phyloP scores from a whole-genome alignment of 73 alveolate species.

The Symbiodinium natans region DNA sequence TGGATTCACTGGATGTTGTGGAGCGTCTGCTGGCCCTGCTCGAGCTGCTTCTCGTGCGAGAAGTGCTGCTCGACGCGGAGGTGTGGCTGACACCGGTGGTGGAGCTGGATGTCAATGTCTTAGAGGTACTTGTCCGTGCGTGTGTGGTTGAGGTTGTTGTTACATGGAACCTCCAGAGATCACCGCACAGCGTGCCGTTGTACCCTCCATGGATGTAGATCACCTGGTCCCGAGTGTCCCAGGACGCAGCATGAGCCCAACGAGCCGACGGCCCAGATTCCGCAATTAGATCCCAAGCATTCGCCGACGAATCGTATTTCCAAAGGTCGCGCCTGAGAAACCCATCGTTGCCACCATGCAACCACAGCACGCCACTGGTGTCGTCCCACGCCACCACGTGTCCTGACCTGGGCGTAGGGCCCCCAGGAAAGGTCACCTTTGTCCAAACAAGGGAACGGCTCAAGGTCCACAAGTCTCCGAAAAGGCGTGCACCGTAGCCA shows the following conservation, averaged over 20 bases:
- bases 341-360: conserved; percentile 56
- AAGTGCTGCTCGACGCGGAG: neutral
- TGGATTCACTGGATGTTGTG: neutral
- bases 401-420: conserved; percentile 44
- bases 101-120: neutral
- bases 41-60: neutral
- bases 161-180: neutral
- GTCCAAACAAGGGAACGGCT: neutral
- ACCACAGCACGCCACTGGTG: neutral
- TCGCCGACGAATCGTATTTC: conserved; percentile 6
- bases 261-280: neutral
- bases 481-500: neutral
- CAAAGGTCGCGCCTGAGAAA: conserved; percentile 35
- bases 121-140: neutral
- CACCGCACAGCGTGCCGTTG: neutral
- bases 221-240: neutral
- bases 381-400: conserved; percentile 70
- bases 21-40: neutral
- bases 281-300: neutral
- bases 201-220: neutral
- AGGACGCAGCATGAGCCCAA: neutral
- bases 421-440: neutral
- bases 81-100: neutral
- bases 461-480: neutral
- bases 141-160: neutral